phyloP scores from a whole-genome alignment of 805 yeast species.

The Sporopachydermia quercuum region DNA sequence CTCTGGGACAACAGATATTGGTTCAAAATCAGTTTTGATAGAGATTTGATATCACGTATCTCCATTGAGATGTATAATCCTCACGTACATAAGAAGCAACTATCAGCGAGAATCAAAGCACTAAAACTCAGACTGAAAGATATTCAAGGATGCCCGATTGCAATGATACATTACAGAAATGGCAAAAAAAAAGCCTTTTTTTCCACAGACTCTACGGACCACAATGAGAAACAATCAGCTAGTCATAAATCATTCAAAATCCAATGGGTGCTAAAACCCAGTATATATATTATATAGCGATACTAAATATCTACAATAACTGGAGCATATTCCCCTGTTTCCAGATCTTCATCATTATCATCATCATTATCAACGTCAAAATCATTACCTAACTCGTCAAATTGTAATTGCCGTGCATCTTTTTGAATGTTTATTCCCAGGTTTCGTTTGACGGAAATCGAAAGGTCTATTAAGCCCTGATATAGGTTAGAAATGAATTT shows the following conservation, averaged over 20 bases:
- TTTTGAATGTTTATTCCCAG: not conserved
- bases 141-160: slow-evolving; percentile 10
- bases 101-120: slow-evolving; percentile 4
- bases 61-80: slow-evolving; percentile 6
- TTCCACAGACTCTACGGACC: too few relatives aligned
- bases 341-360: slow-evolving; percentile 10
- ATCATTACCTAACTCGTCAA: too few relatives aligned
- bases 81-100: slow-evolving; percentile 7
- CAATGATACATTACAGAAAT: slow-evolving; percentile 9
- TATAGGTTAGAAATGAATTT: too few relatives aligned
- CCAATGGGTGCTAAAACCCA: slow-evolving; percentile 9
- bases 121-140: slow-evolving; percentile 9
- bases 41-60: slow-evolving; percentile 5
- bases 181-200: too few relatives aligned
- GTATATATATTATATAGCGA: too few relatives aligned
- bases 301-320: slow-evolving; percentile 11
- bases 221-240: too few relatives aligned
- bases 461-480: too few relatives aligned
- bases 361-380: slow-evolving; percentile 3
- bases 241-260: too few relatives aligned
- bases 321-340: slow-evolving; percentile 12
- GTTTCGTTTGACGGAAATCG: too few relatives aligned
- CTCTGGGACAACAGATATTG: slow-evolving; percentile 27
- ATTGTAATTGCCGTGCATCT: not conserved
- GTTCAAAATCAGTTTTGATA: slow-evolving; percentile 16